Base-by-base conservation (phyloP, 1,284 basidiomycete genomes). In the Heterobasidion irregulare region DNA sequence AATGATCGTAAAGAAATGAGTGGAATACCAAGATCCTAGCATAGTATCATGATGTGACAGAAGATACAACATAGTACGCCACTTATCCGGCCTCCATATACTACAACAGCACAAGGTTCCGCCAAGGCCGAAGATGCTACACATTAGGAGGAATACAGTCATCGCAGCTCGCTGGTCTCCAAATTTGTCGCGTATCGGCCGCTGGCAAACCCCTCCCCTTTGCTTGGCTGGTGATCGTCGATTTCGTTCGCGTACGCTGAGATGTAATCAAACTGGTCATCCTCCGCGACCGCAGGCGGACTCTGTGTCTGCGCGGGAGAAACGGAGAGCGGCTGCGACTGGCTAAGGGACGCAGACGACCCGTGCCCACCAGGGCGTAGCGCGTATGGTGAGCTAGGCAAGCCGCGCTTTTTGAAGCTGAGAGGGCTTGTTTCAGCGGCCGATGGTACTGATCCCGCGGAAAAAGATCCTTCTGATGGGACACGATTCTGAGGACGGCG, bases 191-290 rank as follows among this genome's bases (percentile, higher is more conserved):
- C 46, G 18, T 18, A 47, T 16, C 46, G 12, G 4, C 46, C 46
- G 10, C 46, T 16, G 9, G n/a, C 46, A 47, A 18, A 47, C 3
- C 46, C 46, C 26, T 16, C 18, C 46, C 46, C 46, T 16, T 18
- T 47, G 18, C 18, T 10, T 16, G 9, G 46, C 18, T 16, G 16
- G 2, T 16, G 46, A 47, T 47, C 26, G 12, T 47, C 46, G 2
- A 2, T 16, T 32, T 18, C 34, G 44, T 53, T 38, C 26, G 47
- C 52, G 18, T 86, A 84, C 16, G 77, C 80, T 49, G 72, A 72
- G 50, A 81, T 71, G 61, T 84, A 82, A 63, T 84, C 83, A 61
- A 76, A 82, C 2, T 75, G 68, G 0, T 79, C 79, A 6, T 79
- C 79, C 0, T 73, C 74, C 47, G 62, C 64, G 2, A 60, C 62